Percentiles rank a stretch among this genome's conserved stretches.
Evolutionary conservation across 2,329 filamentous ascomycete species (phyloP).

Genomic region (Fusarium coffeatum): DNA sequence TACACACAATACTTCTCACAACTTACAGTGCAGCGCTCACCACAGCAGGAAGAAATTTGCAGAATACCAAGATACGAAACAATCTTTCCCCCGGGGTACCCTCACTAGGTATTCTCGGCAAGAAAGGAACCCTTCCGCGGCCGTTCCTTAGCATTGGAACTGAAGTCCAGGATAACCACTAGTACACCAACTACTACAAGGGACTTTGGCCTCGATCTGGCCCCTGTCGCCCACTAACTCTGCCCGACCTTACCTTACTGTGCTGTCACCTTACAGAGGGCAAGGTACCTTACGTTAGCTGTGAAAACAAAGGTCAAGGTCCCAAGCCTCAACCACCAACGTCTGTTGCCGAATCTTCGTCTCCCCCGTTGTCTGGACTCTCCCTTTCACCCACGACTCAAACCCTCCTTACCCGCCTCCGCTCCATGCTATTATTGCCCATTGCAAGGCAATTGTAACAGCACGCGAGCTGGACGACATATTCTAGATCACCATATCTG

Average conservation of each 20-base stretch:
- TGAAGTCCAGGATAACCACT: neutral
- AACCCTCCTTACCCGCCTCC: conserved; percentile 42
- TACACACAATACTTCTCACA: neutral
- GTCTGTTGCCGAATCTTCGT: conserved; percentile 46
- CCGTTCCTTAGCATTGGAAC: conserved; percentile 9
- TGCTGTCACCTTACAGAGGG: neutral
- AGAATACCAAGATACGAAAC: neutral
- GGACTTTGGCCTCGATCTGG: conserved; percentile 35
- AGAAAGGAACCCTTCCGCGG: conserved; percentile 21
- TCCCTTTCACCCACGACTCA: conserved; percentile 45
- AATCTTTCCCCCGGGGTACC: neutral
- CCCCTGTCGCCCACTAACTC: conserved; percentile 32
- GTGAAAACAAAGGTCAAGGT: conserved; percentile 53
- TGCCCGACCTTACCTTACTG: conserved; percentile 1
- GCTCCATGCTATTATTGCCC: conserved; percentile 52
- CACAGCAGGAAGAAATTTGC: neutral
- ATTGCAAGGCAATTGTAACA: conserved; percentile 56
- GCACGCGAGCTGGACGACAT: conserved; percentile 53
- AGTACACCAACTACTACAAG: conserved; percentile 45
- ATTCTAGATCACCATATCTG: conserved; percentile 44
- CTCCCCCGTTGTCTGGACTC: conserved; percentile 45
- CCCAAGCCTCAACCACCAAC: conserved; percentile 54
- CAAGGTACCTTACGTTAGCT: neutral
- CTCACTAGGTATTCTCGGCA: conserved; percentile 2
- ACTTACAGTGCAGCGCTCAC: neutral